These are phyloP conservation scores for Westerdykella ornata DNA, from an alignment of 2,329 filamentous ascomycete species.

Conservation along the genomic window DNA sequence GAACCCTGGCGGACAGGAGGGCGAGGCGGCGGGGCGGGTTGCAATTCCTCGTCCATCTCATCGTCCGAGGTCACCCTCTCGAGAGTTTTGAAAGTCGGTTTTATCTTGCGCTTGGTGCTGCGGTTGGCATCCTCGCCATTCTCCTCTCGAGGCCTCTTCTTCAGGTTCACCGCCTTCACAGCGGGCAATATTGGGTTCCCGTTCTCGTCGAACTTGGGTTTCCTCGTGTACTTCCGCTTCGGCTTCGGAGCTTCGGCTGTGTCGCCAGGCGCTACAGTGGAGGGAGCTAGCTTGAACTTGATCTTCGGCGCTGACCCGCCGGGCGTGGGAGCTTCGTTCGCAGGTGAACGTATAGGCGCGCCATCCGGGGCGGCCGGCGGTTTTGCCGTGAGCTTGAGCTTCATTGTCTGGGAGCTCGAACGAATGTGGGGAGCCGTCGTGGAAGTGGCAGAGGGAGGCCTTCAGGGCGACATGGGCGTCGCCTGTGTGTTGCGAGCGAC, in stretches of 20 bases:
- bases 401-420: slow-evolving; percentile 15
- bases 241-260: slow-evolving; percentile 35
- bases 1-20: slow-evolving; percentile 23
- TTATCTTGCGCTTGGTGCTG: slow-evolving; percentile 31
- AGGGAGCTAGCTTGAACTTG: slow-evolving; percentile 23
- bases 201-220: slow-evolving; percentile 30
- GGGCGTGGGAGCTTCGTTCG: slow-evolving; percentile 9
- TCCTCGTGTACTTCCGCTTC: slow-evolving; percentile 42
- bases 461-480: too few species aligned
- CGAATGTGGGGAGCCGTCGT: not conserved
- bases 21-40: slow-evolving; percentile 6
- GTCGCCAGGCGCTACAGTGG: slow-evolving; percentile 21
- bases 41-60: slow-evolving; percentile 21
- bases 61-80: slow-evolving; percentile 19
- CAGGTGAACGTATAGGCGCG: slow-evolving; percentile 14
- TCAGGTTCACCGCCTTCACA: slow-evolving; percentile 25
- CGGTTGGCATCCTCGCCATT: slow-evolving; percentile 24
- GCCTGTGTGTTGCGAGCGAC: too few species aligned
- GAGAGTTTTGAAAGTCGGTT: slow-evolving; percentile 30
- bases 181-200: slow-evolving; percentile 18
- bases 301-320: slow-evolving; percentile 19
- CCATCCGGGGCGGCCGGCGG: slow-evolving; percentile 14
- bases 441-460: too few species aligned
- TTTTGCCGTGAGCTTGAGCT: slow-evolving; percentile 26
- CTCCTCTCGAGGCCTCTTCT: slow-evolving; percentile 36